Evolutionary conservation across 2,329 filamentous ascomycete genomes (phyloP).

Genomic region (Emergomyces africanus): DNA sequence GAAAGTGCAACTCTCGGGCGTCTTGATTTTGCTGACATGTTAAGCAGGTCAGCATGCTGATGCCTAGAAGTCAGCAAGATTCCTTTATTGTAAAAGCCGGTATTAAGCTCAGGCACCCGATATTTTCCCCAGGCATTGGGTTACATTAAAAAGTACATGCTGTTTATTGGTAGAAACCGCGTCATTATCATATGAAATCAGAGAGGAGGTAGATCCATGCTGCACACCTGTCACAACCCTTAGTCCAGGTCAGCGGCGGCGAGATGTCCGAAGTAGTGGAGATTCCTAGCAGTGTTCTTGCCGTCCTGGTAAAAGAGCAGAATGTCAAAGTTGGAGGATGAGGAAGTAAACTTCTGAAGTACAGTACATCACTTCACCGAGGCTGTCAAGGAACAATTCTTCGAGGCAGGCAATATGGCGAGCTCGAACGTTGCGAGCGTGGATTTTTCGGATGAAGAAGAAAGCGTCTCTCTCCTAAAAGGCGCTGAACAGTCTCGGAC

Average conservation of each 20-base stretch:
- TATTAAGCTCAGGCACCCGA: no score
- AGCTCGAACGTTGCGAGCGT: background rate
- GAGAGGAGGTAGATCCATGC: no score
- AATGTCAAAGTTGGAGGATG: background rate
- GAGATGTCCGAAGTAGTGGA: background rate
- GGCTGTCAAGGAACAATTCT: background rate
- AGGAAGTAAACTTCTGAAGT: background rate
- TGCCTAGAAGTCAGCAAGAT: background rate
- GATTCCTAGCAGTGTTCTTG: background rate
- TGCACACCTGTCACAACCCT: no score
- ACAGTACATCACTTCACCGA: no score
- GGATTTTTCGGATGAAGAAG: background rate
- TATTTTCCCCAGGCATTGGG: background rate
- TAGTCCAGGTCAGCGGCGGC: background rate
- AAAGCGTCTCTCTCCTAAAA: background rate
- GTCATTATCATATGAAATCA: background rate
- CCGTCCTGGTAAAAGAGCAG: background rate
- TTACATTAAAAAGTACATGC: no score
- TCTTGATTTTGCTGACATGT: background rate
- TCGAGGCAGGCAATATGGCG: background rate
- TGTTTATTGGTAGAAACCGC: background rate
- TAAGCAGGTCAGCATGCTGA: background rate
- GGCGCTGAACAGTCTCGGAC: background rate
- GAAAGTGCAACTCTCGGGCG: background rate
- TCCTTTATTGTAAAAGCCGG: background rate